Percentiles rank a stretch among this genome's conserved stretches.
Evolutionary conservation across 345 rosid genomes (phyloP).

Genomic region (Xanthoceras sorbifolium): DNA sequence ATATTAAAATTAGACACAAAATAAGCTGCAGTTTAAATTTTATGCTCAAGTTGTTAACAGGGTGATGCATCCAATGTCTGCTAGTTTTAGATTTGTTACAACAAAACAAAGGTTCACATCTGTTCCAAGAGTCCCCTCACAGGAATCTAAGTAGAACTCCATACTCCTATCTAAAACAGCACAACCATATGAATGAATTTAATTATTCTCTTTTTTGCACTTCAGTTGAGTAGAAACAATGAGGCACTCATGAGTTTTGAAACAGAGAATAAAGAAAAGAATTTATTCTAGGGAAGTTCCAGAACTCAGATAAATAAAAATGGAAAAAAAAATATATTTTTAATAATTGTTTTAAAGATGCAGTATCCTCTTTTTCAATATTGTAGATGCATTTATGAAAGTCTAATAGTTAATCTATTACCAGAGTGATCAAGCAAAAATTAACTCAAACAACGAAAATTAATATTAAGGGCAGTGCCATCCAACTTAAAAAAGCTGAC

Average conservation of each 20-base stretch:
- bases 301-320: not conserved
- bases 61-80: too few relatives aligned
- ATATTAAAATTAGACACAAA: too few relatives aligned
- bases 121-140: not conserved
- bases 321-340: not conserved
- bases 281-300: not conserved
- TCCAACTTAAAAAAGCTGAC: too few relatives aligned
- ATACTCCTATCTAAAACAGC: not conserved
- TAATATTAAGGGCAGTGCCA: too few relatives aligned
- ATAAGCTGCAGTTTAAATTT: not conserved
- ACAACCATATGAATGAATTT: not conserved
- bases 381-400: too few relatives aligned
- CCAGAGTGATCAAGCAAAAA: too few relatives aligned
- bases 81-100: not conserved
- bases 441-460: too few relatives aligned
- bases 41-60: too few relatives aligned
- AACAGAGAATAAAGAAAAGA: not conserved
- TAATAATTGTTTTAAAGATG: too few relatives aligned
- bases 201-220: not conserved
- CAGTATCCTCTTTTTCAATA: too few relatives aligned
- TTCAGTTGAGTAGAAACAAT: not conserved
- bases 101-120: not conserved
- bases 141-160: not conserved
- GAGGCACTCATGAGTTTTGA: not conserved
- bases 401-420: too few relatives aligned